Evolutionary conservation across 1,139 yeast genomes (phyloP), one percentile per base, ranked within the genome.

Genomic region (Waltiozyma sp.): DNA sequence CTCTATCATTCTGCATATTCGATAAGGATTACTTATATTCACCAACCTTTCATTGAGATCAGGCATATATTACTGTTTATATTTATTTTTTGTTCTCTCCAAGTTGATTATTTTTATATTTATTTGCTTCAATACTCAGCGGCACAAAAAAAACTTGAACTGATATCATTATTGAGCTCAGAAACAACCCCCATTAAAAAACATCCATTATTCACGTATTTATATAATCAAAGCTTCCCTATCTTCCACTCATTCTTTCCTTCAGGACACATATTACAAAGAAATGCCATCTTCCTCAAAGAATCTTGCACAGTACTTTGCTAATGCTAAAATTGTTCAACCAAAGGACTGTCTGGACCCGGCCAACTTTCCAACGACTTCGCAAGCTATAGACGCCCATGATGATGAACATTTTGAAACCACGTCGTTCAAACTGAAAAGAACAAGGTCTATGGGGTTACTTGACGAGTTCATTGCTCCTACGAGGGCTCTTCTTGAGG

Each of bases 391-490:
- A 19, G 85, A 80, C 47, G 89, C 93, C 14, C 70, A 73, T 41
- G 80, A 79, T 60, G 87, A 80, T 46, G 77, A 73, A 45, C 84
- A 82, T 56, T 86, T 86, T 56, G 73, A 77, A 47, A 75, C 73
- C 48, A 75, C 87, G 13, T 75, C 93, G 3, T 87, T 83, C 61
- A 80, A 80, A 54, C 66, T 87, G 56, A 87, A 86, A 57, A 68
- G 95, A 56, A 87, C 95, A 28, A 72, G 93, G 55, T 83, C 94
- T 8, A 70, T 86, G 72, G 95, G 95, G 1, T 61, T 85, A 19
- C 67, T 87, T 52, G 95, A 84, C 57, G 85, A 80, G 52, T 82
- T 73, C 55, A 77, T 80, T 40, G 75, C 68, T 39, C 68, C 64
- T 26, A 61, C 64, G 15, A 60, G 53, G 50, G 60, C 58, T 45